Base-by-base conservation (phyloP, 2,329 filamentous ascomycete genomes). In the Pestalotiopsis sp. region DNA sequence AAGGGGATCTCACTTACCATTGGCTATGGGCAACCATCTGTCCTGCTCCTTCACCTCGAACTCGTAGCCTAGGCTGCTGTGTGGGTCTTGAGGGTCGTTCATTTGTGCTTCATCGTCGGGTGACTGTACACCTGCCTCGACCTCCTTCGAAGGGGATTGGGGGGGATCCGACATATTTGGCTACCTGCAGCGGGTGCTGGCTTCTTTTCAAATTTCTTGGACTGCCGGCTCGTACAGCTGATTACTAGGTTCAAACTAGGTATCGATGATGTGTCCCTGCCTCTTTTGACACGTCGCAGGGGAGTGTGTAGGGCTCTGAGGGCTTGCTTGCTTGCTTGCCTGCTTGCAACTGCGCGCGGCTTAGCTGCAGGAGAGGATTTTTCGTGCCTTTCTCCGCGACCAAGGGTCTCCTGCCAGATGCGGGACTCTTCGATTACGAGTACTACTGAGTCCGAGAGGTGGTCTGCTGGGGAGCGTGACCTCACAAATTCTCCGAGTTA, bases 11-110 rank as follows among this genome's bases (percentile, higher is more conserved):
- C 82, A 96, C 96, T 89, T 89, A 99, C 96, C 96, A 94, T 99
- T 99, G 85, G 96, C 96, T 89, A 99, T 99, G 81, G 96, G 96
- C 81, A 99, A 89, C 96, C 96, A 99, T 87, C 96, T 88, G 84
- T 99, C 96, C 84, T 99, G 96, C 84, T 99, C 96, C 88, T 98
- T 98, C 83, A 98, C 95, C 84, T 98, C 95, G 81, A 98, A 97
- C 85, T 98, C 95, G 80, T 94, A 94, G 82, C 85, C 90, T 82
- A 92, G 87, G 81, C 88, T 91, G 81, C 87, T 87, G 85, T 94
- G 91, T 90, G 89, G 88, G 84, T 93, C 91, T 82, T 91, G 88
- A 84, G 87, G 85, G 81, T 94, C 92, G 85, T 97, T 94, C 93
- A 97, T 97, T 89, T 92, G 91, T 87, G 91, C 91, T 86, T 96